These are phyloP conservation scores for Scedosporium aurantiacum DNA, from an alignment of 2,329 filamentous ascomycete genomes.

Conservation along the genomic window DNA sequence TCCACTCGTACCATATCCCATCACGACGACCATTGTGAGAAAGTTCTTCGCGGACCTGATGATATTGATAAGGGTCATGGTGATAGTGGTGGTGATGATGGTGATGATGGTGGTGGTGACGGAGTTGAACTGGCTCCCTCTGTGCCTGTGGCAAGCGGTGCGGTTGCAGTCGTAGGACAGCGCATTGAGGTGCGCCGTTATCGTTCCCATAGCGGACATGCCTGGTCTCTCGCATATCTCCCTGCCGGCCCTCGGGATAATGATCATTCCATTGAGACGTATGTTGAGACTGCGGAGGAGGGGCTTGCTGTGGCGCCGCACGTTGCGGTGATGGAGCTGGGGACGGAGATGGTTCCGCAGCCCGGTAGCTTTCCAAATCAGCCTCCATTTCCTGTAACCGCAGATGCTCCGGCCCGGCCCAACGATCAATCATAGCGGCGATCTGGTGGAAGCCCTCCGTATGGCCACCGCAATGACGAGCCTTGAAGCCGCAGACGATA, in stretches of 20 bases:
- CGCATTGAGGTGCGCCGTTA: background rate
- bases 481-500: slow-evolving; percentile 47
- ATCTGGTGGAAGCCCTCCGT: slow-evolving; percentile 49
- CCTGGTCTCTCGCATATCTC: background rate
- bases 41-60: background rate
- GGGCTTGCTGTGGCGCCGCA: background rate
- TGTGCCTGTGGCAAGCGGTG: background rate
- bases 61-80: slow-evolving; percentile 1
- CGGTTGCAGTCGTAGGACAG: background rate
- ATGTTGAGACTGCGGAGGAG: background rate
- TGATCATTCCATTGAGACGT: background rate
- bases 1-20: background rate
- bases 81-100: slow-evolving; percentile 15
- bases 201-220: background rate
- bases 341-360: slow-evolving; percentile 3
- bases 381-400: slow-evolving; percentile 50
- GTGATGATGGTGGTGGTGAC: slow-evolving; percentile 8
- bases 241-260: background rate
- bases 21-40: background rate
- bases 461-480: slow-evolving; percentile 45
- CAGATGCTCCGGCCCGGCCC: slow-evolving; percentile 45
- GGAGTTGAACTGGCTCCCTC: background rate
- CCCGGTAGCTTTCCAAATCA: slow-evolving; percentile 43
- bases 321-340: background rate
- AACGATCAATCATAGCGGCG: slow-evolving; percentile 47